Percentiles rank a stretch among this genome's conserved stretches.
Conservation (phyloP, 169 alveolate species). For the Cryptosporidium bovis region DNA sequence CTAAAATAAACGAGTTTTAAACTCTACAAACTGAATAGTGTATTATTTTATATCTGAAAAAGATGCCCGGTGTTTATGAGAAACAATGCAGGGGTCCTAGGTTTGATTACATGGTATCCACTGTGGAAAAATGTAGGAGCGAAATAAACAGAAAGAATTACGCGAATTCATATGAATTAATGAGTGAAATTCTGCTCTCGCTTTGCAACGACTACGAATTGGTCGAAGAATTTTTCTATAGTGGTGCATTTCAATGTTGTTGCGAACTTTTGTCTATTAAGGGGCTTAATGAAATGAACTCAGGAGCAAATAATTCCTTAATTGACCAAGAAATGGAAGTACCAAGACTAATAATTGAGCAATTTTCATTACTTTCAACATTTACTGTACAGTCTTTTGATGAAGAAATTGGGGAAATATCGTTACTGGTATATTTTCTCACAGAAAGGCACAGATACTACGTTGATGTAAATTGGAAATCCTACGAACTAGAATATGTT, state of each 20-base stretch:
- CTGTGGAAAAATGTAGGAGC: slow-evolving; percentile 19
- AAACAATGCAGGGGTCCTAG: slow-evolving; percentile 74
- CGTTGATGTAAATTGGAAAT: slow-evolving; percentile 79
- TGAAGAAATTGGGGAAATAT: slow-evolving; percentile 78
- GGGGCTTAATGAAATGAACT: slow-evolving; percentile 41
- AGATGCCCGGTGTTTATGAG: slow-evolving; percentile 69
- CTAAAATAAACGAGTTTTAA: neutral
- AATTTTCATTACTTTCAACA: slow-evolving; percentile 52
- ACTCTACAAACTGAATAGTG: neutral
- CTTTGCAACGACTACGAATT: slow-evolving; percentile 48
- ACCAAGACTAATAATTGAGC: slow-evolving; percentile 44
- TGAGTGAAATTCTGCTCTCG: slow-evolving; percentile 36
- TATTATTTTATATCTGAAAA: neutral
- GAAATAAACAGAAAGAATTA: slow-evolving; percentile 12
- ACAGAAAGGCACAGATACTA: slow-evolving; percentile 79
- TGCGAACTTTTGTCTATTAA: slow-evolving; percentile 50
- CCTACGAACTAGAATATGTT: slow-evolving; percentile 75
- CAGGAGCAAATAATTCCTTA: neutral
- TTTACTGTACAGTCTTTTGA: slow-evolving; percentile 75
- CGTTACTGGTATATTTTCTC: slow-evolving; percentile 77
- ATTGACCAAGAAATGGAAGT: slow-evolving; percentile 45
- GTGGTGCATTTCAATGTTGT: slow-evolving; percentile 73
- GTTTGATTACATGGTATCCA: slow-evolving; percentile 66
- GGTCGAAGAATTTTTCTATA: slow-evolving; percentile 64
- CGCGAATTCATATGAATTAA: slow-evolving; percentile 2